These are phyloP conservation scores for Filosporella fistucella DNA, from an alignment of 495 filamentous ascomycete genomes.

Conservation along the genomic window DNA sequence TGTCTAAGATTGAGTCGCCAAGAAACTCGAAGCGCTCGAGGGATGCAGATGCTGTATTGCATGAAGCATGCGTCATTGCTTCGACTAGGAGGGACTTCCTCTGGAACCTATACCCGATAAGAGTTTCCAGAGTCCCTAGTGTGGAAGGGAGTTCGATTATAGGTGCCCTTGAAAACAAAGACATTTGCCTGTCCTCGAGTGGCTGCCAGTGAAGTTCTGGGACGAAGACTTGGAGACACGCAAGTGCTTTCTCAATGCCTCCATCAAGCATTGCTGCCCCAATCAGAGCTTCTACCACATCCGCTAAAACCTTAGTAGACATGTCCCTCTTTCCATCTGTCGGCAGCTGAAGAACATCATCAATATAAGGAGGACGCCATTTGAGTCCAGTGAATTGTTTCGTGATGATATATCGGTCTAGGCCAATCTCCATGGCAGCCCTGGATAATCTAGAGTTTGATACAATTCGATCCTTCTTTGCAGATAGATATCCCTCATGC, in stretches of 20 bases:
- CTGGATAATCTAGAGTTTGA: conserved; percentile 65
- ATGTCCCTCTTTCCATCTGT: conserved; percentile 32
- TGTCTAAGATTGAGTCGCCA: conserved; percentile 84
- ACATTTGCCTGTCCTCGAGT: conserved; percentile 27
- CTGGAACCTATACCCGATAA: conserved; percentile 68
- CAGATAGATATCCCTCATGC: conserved; percentile 76
- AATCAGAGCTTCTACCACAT: conserved; percentile 67
- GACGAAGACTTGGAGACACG: conserved; percentile 61
- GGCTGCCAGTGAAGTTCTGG: conserved; percentile 55
- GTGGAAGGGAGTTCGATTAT: conserved; percentile 12
- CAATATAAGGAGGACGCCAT: conserved; percentile 65
- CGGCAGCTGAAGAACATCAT: conserved; percentile 36
- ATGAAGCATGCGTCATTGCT: conserved; percentile 82
- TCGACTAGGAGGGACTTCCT: conserved; percentile 71
- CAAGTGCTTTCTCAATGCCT: conserved; percentile 56
- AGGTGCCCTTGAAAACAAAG: conserved; percentile 19
- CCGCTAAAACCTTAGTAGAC: conserved; percentile 79
- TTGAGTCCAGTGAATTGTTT: conserved; percentile 61
- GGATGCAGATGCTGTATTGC: conserved; percentile 45
- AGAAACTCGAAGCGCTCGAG: conserved; percentile 90
- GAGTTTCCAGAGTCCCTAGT: conserved; percentile 39
- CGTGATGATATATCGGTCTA: conserved; percentile 73
- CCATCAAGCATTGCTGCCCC: conserved; percentile 70
- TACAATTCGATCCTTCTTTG: conserved; percentile 63
- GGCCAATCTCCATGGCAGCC: conserved; percentile 54